phyloP scores from a whole-genome alignment of 2,329 filamentous ascomycete species.

The Alternaria gansuensis region DNA sequence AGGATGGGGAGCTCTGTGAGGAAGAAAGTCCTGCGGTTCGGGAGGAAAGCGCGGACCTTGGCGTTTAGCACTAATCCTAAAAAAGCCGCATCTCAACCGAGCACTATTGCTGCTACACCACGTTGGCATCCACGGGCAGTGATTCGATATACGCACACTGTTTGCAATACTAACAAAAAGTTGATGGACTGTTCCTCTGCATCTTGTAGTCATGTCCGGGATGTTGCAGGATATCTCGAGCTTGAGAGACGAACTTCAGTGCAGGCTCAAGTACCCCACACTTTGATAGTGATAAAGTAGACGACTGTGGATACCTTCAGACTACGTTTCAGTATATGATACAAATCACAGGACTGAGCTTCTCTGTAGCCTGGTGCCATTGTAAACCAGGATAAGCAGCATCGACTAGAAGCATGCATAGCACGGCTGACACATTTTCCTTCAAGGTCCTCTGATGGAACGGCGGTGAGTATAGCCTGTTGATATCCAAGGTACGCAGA shows the following conservation, averaged over 20 bases:
- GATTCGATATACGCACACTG: background rate
- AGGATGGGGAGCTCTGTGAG: conserved; percentile 46
- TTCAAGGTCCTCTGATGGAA: background rate
- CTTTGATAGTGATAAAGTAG: conserved; percentile 7
- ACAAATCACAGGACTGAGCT: background rate
- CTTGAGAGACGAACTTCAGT: background rate
- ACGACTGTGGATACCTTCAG: conserved; percentile 6
- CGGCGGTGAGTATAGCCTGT: background rate
- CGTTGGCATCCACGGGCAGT: background rate
- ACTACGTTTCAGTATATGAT: conserved; percentile 1
- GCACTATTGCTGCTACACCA: conserved; percentile 13
- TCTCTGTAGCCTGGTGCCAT: background rate
- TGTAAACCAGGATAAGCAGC: no score
- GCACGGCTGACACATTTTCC: background rate
- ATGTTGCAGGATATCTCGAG: background rate
- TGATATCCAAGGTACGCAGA: background rate
- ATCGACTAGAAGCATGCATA: background rate
- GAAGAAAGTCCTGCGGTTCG: conserved; percentile 44
- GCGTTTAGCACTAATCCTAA: conserved; percentile 33
- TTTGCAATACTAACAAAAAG: background rate
- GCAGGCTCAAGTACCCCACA: conserved; percentile 1
- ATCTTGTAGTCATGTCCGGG: background rate
- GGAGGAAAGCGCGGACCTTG: conserved; percentile 42
- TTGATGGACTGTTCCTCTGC: background rate
- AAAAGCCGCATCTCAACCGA: conserved; percentile 26